These are phyloP conservation scores for Plasmodium malariae DNA, from an alignment of 169 alveolate genomes.

Conservation along the genomic window DNA sequence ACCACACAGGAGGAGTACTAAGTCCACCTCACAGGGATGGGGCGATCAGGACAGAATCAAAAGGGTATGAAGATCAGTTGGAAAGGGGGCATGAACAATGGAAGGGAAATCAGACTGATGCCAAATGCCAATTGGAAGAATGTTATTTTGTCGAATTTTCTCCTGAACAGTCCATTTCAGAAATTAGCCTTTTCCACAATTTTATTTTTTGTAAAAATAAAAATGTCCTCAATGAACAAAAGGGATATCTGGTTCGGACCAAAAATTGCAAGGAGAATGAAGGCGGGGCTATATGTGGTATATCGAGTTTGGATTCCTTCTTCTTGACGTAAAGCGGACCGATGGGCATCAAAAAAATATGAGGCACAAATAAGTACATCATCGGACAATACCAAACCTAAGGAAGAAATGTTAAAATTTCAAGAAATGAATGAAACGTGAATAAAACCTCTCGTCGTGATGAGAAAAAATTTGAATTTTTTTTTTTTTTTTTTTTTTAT, in stretches of 20 bases:
- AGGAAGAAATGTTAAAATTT: too few species aligned
- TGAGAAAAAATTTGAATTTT: too few species aligned
- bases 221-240: constrained; percentile 79
- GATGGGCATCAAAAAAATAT: background rate
- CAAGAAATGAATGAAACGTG: too few species aligned
- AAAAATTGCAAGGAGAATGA: constrained; percentile 81
- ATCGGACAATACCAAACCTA: too few species aligned
- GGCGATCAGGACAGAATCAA: too few species aligned
- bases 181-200: constrained; percentile 55
- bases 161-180: constrained; percentile 53
- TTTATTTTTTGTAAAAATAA: constrained; percentile 46
- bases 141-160: constrained; percentile 20
- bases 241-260: constrained; percentile 85
- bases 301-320: constrained; percentile 83
- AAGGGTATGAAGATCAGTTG: too few species aligned
- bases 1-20: constrained; percentile 69
- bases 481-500: too few species aligned
- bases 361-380: background rate
- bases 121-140: too few species aligned
- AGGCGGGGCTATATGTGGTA: constrained; percentile 89
- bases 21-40: constrained; percentile 75
- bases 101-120: too few species aligned
- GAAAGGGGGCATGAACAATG: too few species aligned
- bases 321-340: constrained; percentile 72
- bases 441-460: too few species aligned